Evolutionary conservation across 495 filamentous ascomycete species (phyloP).

Genomic region (Podospora pseudopauciseta): DNA sequence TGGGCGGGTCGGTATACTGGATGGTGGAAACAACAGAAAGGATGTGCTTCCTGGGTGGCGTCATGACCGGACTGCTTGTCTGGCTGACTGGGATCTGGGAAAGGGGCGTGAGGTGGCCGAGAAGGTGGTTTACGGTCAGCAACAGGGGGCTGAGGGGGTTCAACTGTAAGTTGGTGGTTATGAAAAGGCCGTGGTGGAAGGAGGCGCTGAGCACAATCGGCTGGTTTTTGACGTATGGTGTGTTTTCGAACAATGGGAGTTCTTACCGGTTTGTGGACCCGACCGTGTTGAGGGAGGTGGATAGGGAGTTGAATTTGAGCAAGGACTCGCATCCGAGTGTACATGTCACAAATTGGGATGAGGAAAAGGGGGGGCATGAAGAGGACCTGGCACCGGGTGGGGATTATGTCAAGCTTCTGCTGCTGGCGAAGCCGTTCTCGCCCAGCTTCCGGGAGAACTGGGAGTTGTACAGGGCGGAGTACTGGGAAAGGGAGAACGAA

Average conservation of each 20-base stretch:
- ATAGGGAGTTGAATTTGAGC: slow-evolving; percentile 43
- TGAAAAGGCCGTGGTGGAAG: slow-evolving; percentile 77
- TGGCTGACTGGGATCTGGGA: slow-evolving; percentile 97
- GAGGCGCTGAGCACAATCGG: slow-evolving; percentile 65
- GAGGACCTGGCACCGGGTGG: slow-evolving; percentile 88
- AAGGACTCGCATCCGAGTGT: slow-evolving; percentile 41
- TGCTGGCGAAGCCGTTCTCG: slow-evolving; percentile 92
- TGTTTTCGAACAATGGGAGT: slow-evolving; percentile 60
- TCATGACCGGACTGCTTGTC: slow-evolving; percentile 75
- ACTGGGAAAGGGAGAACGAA: slow-evolving; percentile 97
- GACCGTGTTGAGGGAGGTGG: slow-evolving; percentile 48
- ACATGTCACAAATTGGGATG: slow-evolving; percentile 41
- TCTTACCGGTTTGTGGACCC: slow-evolving; percentile 67
- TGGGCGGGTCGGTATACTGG: slow-evolving; percentile 95
- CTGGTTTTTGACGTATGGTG: slow-evolving; percentile 71
- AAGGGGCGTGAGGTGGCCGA: slow-evolving; percentile 88
- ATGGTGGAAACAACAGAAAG: slow-evolving; percentile 84
- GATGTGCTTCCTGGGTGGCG: slow-evolving; percentile 79
- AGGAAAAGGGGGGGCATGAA: slow-evolving; percentile 58
- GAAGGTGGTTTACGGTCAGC: slow-evolving; percentile 80
- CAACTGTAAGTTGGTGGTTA: slow-evolving; percentile 92
- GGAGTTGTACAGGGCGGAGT: slow-evolving; percentile 88
- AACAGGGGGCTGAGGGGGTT: slow-evolving; percentile 87
- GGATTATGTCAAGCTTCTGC: slow-evolving; percentile 82
- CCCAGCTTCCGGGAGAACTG: slow-evolving; percentile 95